Conservation (phyloP, 805 yeast species). For the Candida boidinii region DNA sequence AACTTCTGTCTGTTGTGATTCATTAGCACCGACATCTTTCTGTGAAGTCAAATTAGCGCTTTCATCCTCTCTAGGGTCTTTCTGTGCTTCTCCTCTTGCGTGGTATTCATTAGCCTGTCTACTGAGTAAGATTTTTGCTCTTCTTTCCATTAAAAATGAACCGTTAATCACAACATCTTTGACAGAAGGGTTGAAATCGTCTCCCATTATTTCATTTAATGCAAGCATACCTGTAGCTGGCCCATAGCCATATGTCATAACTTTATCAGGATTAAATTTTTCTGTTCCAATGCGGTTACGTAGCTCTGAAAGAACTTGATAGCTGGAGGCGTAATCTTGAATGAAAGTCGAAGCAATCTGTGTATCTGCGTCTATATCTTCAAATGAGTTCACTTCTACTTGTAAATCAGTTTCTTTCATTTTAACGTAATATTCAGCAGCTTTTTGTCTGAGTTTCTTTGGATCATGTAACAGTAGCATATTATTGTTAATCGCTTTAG, state of each 20-base stretch:
- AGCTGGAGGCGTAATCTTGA: slow-evolving; percentile 68
- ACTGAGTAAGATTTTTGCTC: slow-evolving; percentile 71
- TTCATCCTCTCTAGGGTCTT: slow-evolving; percentile 5
- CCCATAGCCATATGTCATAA: slow-evolving; percentile 80
- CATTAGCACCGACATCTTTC: slow-evolving; percentile 4
- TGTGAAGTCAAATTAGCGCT: too few relatives aligned
- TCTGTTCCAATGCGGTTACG: slow-evolving; percentile 42
- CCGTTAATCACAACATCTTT: slow-evolving; percentile 74
- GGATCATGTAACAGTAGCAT: slow-evolving; percentile 57
- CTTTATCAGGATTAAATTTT: slow-evolving; percentile 51
- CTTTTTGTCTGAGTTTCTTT: slow-evolving; percentile 51
- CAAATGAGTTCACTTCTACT: slow-evolving; percentile 19
- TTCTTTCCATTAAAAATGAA: slow-evolving; percentile 58
- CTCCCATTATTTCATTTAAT: slow-evolving; percentile 72
- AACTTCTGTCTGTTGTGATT: slow-evolving; percentile 4
- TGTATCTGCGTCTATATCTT: slow-evolving; percentile 59
- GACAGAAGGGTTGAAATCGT: slow-evolving; percentile 45
- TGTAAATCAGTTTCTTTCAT: slow-evolving; percentile 49
- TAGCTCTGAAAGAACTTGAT: slow-evolving; percentile 61
- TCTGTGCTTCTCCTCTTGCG: slow-evolving; percentile 28
- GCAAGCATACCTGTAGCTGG: slow-evolving; percentile 92
- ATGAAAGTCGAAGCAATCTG: slow-evolving; percentile 73
- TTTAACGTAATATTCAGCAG: slow-evolving; percentile 26
- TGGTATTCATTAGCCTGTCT: slow-evolving; percentile 50
- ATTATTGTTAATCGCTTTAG: slow-evolving; percentile 54